Conservation (phyloP, 2,329 filamentous ascomycete genomes). For the Helotiales sp. region DNA sequence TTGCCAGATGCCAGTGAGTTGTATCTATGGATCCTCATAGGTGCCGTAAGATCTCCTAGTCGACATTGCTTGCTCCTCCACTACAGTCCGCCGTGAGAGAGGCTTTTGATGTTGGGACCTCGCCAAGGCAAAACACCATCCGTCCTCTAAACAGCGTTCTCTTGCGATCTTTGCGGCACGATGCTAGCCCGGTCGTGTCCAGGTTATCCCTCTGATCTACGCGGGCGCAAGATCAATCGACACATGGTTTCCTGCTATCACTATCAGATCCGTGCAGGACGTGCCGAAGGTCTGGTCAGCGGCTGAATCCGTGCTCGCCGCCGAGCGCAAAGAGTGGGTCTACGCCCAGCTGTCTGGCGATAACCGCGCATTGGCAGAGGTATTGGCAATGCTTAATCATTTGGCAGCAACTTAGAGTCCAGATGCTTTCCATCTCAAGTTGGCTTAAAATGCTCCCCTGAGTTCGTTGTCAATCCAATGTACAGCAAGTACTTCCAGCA, state of each 20-base stretch:
- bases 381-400: conserved; percentile 12
- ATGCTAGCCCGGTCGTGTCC: background rate
- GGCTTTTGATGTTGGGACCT: background rate
- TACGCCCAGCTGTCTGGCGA: background rate
- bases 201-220: background rate
- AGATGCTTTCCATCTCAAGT: too few species aligned
- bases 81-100: background rate
- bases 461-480: background rate
- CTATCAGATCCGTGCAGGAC: conserved; percentile 12
- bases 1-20: background rate
- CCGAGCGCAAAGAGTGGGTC: conserved; percentile 4
- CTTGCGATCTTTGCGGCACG: conserved; percentile 8
- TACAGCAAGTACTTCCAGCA: background rate
- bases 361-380: conserved; percentile 1
- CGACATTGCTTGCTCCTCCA: background rate
- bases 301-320: background rate
- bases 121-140: background rate
- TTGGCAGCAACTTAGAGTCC: background rate
- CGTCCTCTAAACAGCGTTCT: conserved; percentile 5
- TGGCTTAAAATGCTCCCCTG: too few species aligned
- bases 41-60: conserved; percentile 9
- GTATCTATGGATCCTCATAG: background rate
- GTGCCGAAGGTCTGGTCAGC: background rate
- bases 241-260: conserved; percentile 1
- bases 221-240: conserved; percentile 10